Percentiles rank a stretch among this genome's conserved stretches.
These are phyloP conservation scores for Phytophthora syringae DNA, from an alignment of 352 stramenopile species.

Conservation along the genomic window DNA sequence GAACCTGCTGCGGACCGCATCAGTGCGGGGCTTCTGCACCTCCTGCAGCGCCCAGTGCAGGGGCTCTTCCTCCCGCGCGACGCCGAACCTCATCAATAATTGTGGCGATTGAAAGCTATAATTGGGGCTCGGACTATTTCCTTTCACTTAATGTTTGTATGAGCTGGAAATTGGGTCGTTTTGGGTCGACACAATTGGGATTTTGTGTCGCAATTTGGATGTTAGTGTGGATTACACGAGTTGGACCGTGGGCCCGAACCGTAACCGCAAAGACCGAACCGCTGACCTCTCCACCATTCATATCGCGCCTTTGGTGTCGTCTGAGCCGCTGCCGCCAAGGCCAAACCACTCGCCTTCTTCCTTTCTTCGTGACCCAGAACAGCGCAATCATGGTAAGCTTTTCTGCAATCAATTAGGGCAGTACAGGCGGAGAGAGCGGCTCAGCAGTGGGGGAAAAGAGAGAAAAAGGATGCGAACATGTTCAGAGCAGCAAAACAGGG, in stretches of 20 bases:
- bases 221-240: constrained; percentile 39
- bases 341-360: constrained; percentile 90
- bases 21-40: not conserved
- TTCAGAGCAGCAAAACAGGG: constrained; percentile 2
- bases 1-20: constrained; percentile 26
- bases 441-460: not conserved
- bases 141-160: not conserved
- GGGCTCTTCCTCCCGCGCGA: constrained; percentile 38
- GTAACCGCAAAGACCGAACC: constrained; percentile 30
- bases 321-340: constrained; percentile 17
- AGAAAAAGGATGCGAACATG: no score
- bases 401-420: not conserved
- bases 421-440: constrained; percentile 4
- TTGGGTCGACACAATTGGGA: constrained; percentile 3
- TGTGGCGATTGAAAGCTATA: no score
- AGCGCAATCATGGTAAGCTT: constrained; percentile 82
- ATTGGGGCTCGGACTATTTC: not conserved
- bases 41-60: constrained; percentile 4
- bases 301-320: constrained; percentile 26
- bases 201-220: no score
- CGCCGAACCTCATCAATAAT: constrained; percentile 60
- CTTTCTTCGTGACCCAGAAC: constrained; percentile 88
- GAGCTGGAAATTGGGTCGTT: not conserved
- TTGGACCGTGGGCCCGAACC: constrained; percentile 25
- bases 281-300: constrained; percentile 61